Evolutionary conservation across 2,329 filamentous ascomycete genomes (phyloP).

Genomic region (Botryotinia convoluta): DNA sequence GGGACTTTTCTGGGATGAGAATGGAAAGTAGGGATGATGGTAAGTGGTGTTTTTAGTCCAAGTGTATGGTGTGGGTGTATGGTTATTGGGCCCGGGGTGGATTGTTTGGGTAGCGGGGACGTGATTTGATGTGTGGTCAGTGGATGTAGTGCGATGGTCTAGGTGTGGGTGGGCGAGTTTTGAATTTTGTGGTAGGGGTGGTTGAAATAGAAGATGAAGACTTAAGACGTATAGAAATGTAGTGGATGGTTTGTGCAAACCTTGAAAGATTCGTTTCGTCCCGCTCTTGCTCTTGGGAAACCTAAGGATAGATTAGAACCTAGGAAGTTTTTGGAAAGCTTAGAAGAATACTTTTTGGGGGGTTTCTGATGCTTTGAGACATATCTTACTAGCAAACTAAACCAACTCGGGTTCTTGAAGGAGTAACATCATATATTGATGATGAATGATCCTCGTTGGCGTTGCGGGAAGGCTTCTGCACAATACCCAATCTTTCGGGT

Average conservation of each 20-base stretch:
- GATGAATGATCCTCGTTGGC: slow-evolving; percentile 22
- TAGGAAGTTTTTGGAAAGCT: slow-evolving; percentile 8
- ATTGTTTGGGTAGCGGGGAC: slow-evolving; percentile 14
- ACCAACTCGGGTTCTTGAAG: background rate
- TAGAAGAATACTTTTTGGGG: background rate
- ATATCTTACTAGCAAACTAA: slow-evolving; percentile 6
- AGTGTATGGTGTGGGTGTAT: slow-evolving; percentile 9
- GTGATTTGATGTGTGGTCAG: slow-evolving; percentile 7
- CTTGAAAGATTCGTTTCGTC: slow-evolving; percentile 17
- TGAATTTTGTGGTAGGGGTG: slow-evolving; percentile 11
- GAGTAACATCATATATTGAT: slow-evolving; percentile 18
- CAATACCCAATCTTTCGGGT: slow-evolving; percentile 22
- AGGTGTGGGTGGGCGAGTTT: slow-evolving; percentile 7
- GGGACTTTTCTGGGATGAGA: background rate
- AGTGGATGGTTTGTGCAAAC: slow-evolving; percentile 18
- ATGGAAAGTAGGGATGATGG: slow-evolving; percentile 6
- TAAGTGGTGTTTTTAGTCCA: background rate
- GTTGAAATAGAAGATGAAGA: slow-evolving; percentile 13
- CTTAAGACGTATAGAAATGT: background rate
- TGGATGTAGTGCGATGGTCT: slow-evolving; percentile 12
- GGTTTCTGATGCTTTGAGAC: slow-evolving; percentile 18
- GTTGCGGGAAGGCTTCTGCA: slow-evolving; percentile 21
- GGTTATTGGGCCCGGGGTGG: slow-evolving; percentile 12
- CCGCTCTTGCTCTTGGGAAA: slow-evolving; percentile 18
- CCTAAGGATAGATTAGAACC: slow-evolving; percentile 1